Base-by-base conservation (phyloP, 2,329 filamentous ascomycete species). In the Trichoderma lentiforme region DNA sequence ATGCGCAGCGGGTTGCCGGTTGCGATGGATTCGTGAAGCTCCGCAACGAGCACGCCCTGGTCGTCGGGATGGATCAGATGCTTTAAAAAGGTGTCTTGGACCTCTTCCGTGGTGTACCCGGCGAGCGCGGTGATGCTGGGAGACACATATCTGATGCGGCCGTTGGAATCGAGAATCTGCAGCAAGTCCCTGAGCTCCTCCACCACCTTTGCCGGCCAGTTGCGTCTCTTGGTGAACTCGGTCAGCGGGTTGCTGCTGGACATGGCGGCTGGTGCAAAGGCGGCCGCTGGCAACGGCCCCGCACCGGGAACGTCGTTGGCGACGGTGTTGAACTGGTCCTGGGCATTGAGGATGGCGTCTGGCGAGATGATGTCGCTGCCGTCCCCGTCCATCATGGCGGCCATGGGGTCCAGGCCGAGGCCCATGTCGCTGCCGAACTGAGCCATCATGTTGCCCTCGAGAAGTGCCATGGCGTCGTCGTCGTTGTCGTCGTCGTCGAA, bases 121-220 rank as follows among this genome's bases (percentile, higher is more conserved):
- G 93, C 95, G 51, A 98, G 85, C 4, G 83, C 79, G 74, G 90
- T 89, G 76, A 92, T 89, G 72, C 92, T 96, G 1, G 93, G 92
- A 43, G 94, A 97, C n/a, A 92, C 90, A 79, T 96, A 97, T 72
- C 93, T 88, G 76, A 98, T 91, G 74, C 92, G 90, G 47, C 94
- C 94, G 77, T 96, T 91, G 28, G 93, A 89, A 61, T 94, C 94
- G 66, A 98, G 88, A 72, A 98, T 94, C 79, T 97, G 91, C 70
- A 97, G 83, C 76, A 98, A 89, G 81, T 98, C 95, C 79, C 92
- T 93, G 76, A 98, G 85, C 84, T 97, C 95, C 81, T 97, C 93
- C 28, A 98, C 89, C 14, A 97, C 91, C 75, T 93, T 92, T 79
- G 95, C 93, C 18, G 93, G 92, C 95, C 95, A 98, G 79, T 96